Base-by-base conservation (phyloP, 495 filamentous ascomycete species). In the Lepidopterella palustris region DNA sequence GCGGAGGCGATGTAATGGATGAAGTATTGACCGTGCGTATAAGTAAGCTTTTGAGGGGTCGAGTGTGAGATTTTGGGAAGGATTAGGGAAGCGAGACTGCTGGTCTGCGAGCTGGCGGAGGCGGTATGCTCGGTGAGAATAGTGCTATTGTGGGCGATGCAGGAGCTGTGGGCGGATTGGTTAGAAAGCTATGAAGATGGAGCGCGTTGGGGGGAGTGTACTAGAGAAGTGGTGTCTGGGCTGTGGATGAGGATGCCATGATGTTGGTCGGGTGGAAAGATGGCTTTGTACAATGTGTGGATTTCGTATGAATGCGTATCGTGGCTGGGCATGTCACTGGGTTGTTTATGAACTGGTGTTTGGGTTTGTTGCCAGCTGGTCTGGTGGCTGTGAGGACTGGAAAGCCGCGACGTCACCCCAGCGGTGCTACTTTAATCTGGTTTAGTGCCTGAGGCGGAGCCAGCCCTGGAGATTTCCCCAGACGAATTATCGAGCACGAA, bases 1-100 rank as follows among this genome's bases (percentile, higher is more conserved):
- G 92, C 85, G 69, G 89, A 86, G 67, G 92, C 82, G 73, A 97
- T 90, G 79, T 95, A 97, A 80, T 97, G 91, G 73, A 97, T 90
- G 77, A 92, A 90, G 71, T 96, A 84, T 45, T 84, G 77, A 71
- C 90, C 86, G 72, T 95, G 90, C 25, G 89, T 95, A 78, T 92
- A 96, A 61, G 92, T 97, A 32, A 95, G 84, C 72, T 96, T 96
- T 70, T 92, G 86, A 5, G 92, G 81, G 29, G 81, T 75, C 56
- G 79, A 71, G 73, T 98, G 93, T 60, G 76, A 74, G 80, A 98
- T 96, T 69, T 96, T 97, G 56, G 93, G 93, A 60, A 98, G 90
- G 76, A 97, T 90, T 65, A 97, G 80, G 60, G 90, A 92, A 67
- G 92, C 90, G 63, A 97, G 88, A 23, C 81, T 84, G 26, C 89